phyloP scores from a whole-genome alignment of 2,329 filamentous ascomycete genomes.

The Xylariaceae sp. region DNA sequence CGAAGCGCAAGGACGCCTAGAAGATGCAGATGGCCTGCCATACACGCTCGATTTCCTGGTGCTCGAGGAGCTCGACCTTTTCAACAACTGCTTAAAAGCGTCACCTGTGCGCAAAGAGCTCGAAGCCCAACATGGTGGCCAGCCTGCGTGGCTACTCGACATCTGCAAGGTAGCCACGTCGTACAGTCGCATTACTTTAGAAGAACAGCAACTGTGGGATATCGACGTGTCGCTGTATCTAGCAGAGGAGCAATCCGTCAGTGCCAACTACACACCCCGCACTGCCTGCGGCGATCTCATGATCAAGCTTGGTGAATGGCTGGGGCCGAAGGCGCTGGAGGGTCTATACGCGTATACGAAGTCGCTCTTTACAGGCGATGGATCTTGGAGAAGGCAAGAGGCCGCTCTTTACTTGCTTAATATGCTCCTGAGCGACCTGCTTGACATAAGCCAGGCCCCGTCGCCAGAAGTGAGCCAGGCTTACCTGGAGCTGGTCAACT shows the following conservation, averaged over 20 bases:
- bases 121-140: conserved; percentile 66
- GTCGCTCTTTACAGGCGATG: conserved; percentile 58
- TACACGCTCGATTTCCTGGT: conserved; percentile 93
- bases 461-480: conserved; percentile 62
- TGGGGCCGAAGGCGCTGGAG: conserved; percentile 68
- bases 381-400: conserved; percentile 63
- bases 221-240: conserved; percentile 94
- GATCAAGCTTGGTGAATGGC: conserved; percentile 90
- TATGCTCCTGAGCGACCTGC: conserved; percentile 75
- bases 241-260: conserved; percentile 90
- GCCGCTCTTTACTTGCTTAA: conserved; percentile 80
- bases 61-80: conserved; percentile 88
- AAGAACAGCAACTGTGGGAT: conserved; percentile 94
- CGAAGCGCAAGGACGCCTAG: conserved; percentile 79
- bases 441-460: conserved; percentile 70
- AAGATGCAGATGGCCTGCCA: conserved; percentile 85
- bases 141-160: conserved; percentile 76
- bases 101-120: conserved; percentile 84
- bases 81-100: conserved; percentile 85
- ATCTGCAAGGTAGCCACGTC: conserved; percentile 79
- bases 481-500: conserved; percentile 75
- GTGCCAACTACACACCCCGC: conserved; percentile 90
- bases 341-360: conserved; percentile 74
- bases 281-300: conserved; percentile 88
- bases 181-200: conserved; percentile 83